Percentiles rank a stretch among this genome's conserved stretches.
Conservation (phyloP, 257 asterid species). For the Ilex asprella region DNA sequence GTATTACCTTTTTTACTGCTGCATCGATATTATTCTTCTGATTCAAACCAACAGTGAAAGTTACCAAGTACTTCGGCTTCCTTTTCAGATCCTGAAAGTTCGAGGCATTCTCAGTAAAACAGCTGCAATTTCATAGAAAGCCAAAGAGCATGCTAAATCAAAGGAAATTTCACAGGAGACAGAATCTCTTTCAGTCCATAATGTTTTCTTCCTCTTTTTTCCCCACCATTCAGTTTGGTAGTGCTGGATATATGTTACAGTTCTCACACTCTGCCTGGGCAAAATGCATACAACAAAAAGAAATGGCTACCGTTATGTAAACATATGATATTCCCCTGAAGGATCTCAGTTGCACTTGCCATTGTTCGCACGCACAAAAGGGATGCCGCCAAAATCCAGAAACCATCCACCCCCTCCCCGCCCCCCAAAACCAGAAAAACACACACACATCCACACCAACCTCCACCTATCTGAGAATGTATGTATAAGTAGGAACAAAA, state of each 20-base stretch:
- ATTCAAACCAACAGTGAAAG: slow-evolving; percentile 88
- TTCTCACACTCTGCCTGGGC: no score
- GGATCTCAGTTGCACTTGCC: not conserved
- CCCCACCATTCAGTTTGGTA: not conserved
- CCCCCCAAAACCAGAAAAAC: not conserved
- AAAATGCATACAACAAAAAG: no score
- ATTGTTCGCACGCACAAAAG: not conserved
- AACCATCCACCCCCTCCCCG: not conserved
- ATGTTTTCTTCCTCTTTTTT: not conserved
- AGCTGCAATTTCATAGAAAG: not conserved
- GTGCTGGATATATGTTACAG: not conserved
- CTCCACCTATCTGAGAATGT: not conserved
- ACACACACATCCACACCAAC: not conserved
- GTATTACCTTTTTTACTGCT: slow-evolving; percentile 81
- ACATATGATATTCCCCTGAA: no score
- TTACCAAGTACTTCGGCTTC: slow-evolving; percentile 87
- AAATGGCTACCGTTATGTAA: no score
- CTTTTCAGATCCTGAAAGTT: slow-evolving; percentile 77
- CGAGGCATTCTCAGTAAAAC: not conserved
- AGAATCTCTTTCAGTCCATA: no score
- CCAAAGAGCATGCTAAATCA: not conserved
- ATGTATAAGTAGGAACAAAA: not conserved
- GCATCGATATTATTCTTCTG: slow-evolving; percentile 68
- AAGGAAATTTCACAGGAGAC: no score
- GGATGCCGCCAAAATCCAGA: not conserved